Percentiles rank a stretch among this genome's conserved stretches.
phyloP scores from a whole-genome alignment of 495 filamentous ascomycete genomes.

The Daldinia grandis region DNA sequence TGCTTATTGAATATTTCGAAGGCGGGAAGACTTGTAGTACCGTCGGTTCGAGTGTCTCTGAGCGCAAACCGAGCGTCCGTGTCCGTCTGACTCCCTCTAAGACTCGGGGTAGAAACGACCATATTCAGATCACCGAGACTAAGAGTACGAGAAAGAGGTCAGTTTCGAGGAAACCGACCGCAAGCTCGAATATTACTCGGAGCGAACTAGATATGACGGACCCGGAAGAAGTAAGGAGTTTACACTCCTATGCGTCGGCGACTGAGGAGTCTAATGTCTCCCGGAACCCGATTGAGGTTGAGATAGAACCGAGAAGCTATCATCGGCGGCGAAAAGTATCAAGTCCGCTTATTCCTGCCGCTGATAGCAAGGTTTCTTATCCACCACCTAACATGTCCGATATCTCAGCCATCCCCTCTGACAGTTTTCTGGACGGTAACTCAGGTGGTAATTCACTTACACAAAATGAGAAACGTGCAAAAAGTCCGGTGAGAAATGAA shows the following conservation, averaged over 20 bases:
- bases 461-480: slow-evolving; percentile 49
- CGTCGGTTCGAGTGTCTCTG: slow-evolving; percentile 45
- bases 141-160: slow-evolving; percentile 62
- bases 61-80: slow-evolving; percentile 85
- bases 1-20: slow-evolving; percentile 98
- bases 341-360: slow-evolving; percentile 62
- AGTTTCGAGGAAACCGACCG: slow-evolving; percentile 68
- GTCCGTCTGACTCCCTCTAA: slow-evolving; percentile 90
- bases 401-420: slow-evolving; percentile 88
- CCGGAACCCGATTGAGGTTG: slow-evolving; percentile 82
- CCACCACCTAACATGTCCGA: slow-evolving; percentile 72
- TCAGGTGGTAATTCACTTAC: slow-evolving; percentile 46
- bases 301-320: slow-evolving; percentile 66
- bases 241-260: slow-evolving; percentile 73
- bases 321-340: slow-evolving; percentile 58
- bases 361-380: slow-evolving; percentile 67
- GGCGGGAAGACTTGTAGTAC: slow-evolving; percentile 71
- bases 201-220: slow-evolving; percentile 49
- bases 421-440: slow-evolving; percentile 83
- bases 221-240: slow-evolving; percentile 58
- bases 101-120: slow-evolving; percentile 66
- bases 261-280: slow-evolving; percentile 79
- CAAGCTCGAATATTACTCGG: slow-evolving; percentile 68
- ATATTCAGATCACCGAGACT: slow-evolving; percentile 83
- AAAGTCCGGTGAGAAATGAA: slow-evolving; percentile 50